Evolutionary conservation across 148 eudicot species (phyloP).

Genomic region (Mesembryanthemum crystallinum): DNA sequence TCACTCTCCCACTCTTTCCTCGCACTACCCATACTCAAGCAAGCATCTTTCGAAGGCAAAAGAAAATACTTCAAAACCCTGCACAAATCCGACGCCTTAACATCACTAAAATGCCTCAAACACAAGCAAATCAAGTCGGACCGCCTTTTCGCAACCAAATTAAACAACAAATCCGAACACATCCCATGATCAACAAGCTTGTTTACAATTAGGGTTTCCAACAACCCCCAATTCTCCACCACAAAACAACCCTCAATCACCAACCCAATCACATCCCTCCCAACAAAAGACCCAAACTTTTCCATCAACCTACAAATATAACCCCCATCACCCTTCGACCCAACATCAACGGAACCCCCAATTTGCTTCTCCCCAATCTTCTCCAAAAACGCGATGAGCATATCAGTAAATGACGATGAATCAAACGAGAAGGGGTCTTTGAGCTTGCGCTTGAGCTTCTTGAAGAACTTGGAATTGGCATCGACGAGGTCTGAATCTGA

Average conservation of each 20-base stretch:
- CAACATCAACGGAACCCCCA: slow-evolving; percentile 28
- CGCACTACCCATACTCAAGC: slow-evolving; percentile 42
- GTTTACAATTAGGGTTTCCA: slow-evolving; percentile 46
- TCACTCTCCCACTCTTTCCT: slow-evolving; percentile 79
- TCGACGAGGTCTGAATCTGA: slow-evolving; percentile 33
- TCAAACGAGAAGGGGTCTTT: slow-evolving; percentile 13
- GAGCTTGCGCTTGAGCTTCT: slow-evolving; percentile 1
- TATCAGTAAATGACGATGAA: slow-evolving; percentile 27
- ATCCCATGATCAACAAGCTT: slow-evolving; percentile 48
- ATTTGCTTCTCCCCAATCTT: slow-evolving; percentile 14
- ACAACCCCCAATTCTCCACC: slow-evolving; percentile 50
- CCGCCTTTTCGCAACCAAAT: slow-evolving; percentile 42
- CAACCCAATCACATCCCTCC: slow-evolving; percentile 56
- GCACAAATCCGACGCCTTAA: slow-evolving; percentile 45
- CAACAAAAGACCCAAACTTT: slow-evolving; percentile 55
- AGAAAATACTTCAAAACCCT: slow-evolving; percentile 62
- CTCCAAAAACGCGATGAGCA: slow-evolving; percentile 39
- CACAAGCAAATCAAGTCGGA: slow-evolving; percentile 65
- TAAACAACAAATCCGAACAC: slow-evolving; percentile 39
- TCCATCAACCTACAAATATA: slow-evolving; percentile 34
- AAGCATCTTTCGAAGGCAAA: slow-evolving; percentile 37
- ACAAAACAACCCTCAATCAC: slow-evolving; percentile 57
- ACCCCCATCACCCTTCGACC: slow-evolving; percentile 12
- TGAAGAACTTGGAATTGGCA: slow-evolving; percentile 15
- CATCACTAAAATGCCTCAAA: slow-evolving; percentile 49